Base-by-base conservation (phyloP, 192 early-diverging fungal genomes). In the Entomortierella lignicola region DNA sequence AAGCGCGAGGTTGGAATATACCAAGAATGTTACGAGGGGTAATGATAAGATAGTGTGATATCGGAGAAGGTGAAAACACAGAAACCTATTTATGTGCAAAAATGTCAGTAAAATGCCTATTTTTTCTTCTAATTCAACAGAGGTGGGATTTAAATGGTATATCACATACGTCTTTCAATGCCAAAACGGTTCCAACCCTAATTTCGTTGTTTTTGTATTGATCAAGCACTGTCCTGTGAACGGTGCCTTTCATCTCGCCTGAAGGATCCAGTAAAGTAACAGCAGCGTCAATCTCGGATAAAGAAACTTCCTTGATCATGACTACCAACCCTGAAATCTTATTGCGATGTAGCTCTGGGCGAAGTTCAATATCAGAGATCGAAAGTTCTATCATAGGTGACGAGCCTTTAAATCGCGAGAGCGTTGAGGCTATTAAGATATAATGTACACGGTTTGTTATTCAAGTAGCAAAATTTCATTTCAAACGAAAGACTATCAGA, bases 161-260 rank as follows among this genome's bases (percentile, higher is more conserved):
- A n/a, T n/a, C n/a, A n/a, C 58, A 21, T 61, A 79, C 75, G 51
- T 66, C 60, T 34, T 69, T 63, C 32, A 79, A 43, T 8, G 63
- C 75, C 26, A 79, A 42, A 23, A 70, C 75, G 0, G 75, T 79
- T 1, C 75, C 75, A 17, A 62, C 43, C 11, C 67, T 64, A 39
- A 79, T 70, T 57, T 79, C 75, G 20, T 79, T 77, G 66, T 77
- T 79, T 30, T 79, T 79, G 42, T 70, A 70, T 8, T 70, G 29
- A 20, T 79, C 75, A 12, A 79, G 63, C 13, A 79, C 75, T 11
- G 43, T 42, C 13, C 51, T 42, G n/a, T 79, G 75, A 7, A 79
- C 17, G 0, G 75, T 70, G 3, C 75, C 75, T 52, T 47, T 55
- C 75, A 79, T 79, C 32, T 79, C 75, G 25, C 75, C 75, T 10